These are phyloP conservation scores for Aciculosporium take DNA, from an alignment of 2,329 filamentous ascomycete genomes.

Conservation along the genomic window DNA sequence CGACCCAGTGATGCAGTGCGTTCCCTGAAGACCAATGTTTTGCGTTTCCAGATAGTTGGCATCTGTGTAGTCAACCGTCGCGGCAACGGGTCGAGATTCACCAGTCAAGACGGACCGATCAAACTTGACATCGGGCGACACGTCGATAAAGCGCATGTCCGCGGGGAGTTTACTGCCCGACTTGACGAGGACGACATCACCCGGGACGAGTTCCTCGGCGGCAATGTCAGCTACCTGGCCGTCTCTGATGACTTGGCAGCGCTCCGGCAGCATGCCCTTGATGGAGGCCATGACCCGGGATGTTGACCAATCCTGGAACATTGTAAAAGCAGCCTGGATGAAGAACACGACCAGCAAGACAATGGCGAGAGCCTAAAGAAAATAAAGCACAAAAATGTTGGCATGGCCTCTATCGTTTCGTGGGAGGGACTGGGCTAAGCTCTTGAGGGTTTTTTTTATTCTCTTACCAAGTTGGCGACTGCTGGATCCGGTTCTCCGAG, in stretches of 20 bases:
- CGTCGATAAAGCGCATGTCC: conserved; percentile 55
- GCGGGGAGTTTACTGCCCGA: conserved; percentile 61
- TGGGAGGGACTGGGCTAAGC: too few relatives aligned
- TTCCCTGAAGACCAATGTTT: conserved; percentile 66
- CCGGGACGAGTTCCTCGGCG: conserved; percentile 52
- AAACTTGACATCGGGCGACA: conserved; percentile 55
- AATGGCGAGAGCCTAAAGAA: conserved; percentile 46
- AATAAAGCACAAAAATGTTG: neutral
- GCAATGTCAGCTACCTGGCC: conserved; percentile 33
- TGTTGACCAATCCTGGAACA: conserved; percentile 63
- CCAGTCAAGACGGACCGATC: conserved; percentile 60
- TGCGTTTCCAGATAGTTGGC: conserved; percentile 64
- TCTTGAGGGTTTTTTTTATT: neutral
- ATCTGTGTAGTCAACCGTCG: conserved; percentile 51
- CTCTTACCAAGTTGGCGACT: conserved; percentile 41
- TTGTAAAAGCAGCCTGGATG: conserved; percentile 55
- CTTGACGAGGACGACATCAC: conserved; percentile 54
- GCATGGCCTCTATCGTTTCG: neutral
- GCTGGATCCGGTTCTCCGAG: conserved; percentile 52
- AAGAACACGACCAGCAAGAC: conserved; percentile 57
- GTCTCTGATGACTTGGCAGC: conserved; percentile 51
- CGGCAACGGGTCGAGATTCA: conserved; percentile 51
- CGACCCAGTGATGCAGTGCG: conserved; percentile 58
- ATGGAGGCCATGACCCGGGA: conserved; percentile 67
- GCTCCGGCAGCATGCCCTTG: conserved; percentile 64